Percentiles rank a stretch among this genome's conserved stretches.
phyloP scores from a whole-genome alignment of 108 stramenopile species.

The Nitzschia sp. region DNA sequence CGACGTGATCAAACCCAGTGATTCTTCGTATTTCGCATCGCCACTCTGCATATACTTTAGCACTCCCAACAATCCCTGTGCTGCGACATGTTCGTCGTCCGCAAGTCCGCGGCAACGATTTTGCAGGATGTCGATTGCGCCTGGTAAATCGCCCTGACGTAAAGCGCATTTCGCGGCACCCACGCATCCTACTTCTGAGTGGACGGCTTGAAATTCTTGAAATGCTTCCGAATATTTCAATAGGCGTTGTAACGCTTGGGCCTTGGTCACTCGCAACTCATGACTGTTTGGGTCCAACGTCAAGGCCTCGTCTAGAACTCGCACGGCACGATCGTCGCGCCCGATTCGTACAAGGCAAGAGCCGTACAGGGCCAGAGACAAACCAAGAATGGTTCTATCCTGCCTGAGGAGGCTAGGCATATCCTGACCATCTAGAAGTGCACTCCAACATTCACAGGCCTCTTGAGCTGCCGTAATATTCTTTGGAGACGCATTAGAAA shows the following conservation, averaged over 20 bases:
- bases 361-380: constrained; percentile 51
- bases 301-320: constrained; percentile 32
- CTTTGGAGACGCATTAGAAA: constrained; percentile 14
- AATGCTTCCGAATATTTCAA: constrained; percentile 45
- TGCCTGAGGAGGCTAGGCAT: too few relatives aligned
- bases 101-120: neutral
- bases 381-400: too few relatives aligned
- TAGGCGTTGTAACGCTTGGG: constrained; percentile 55
- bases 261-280: constrained; percentile 40
- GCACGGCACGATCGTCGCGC: constrained; percentile 50
- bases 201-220: constrained; percentile 20
- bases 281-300: neutral
- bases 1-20: neutral
- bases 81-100: neutral
- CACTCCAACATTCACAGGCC: constrained; percentile 38
- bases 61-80: neutral
- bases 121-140: neutral
- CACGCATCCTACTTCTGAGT: neutral
- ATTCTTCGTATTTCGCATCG: neutral
- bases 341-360: constrained; percentile 65
- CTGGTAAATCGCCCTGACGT: constrained; percentile 16
- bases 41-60: constrained; percentile 5
- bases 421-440: neutral
- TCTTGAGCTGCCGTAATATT: constrained; percentile 45
- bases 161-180: constrained; percentile 22